A percentile compares a stretch with the other conserved stretches of the same genome.
Evolutionary conservation across 306 rosid genomes (phyloP).

Genomic region (Cucumis hystrix): DNA sequence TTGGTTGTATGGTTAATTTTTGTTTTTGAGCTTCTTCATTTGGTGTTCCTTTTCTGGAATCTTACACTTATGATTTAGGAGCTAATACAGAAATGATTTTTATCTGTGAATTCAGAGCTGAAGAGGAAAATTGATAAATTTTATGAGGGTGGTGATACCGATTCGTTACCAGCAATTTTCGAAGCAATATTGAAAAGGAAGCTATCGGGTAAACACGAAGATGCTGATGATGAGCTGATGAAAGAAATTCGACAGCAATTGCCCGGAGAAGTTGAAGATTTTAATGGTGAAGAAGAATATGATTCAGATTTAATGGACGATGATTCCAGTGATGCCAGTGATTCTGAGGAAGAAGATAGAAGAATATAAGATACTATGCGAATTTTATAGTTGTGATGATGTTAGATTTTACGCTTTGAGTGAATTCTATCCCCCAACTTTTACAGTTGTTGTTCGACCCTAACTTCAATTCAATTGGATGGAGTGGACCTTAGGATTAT

Average conservation of each 20-base stretch:
- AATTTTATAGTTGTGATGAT: neutral
- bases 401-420: neutral
- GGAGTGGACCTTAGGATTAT: too few species aligned
- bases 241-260: conserved; percentile 34
- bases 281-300: conserved; percentile 18
- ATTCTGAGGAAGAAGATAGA: conserved; percentile 6
- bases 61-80: neutral
- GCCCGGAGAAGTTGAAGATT: conserved; percentile 10
- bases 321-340: conserved; percentile 6
- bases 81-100: neutral
- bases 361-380: neutral
- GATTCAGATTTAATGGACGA: conserved; percentile 13
- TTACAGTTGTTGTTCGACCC: too few species aligned
- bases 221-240: conserved; percentile 39
- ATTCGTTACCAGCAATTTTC: conserved; percentile 50
- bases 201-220: conserved; percentile 41
- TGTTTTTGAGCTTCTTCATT: neutral
- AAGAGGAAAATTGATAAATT: conserved; percentile 43
- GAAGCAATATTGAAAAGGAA: conserved; percentile 59
- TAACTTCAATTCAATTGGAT: too few species aligned
- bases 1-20: neutral
- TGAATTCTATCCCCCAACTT: neutral
- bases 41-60: neutral
- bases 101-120: conserved; percentile 29
- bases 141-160: conserved; percentile 43